Evolutionary conservation across 257 asterid genomes (phyloP).

Genomic region (Nicotiana attenuata): DNA sequence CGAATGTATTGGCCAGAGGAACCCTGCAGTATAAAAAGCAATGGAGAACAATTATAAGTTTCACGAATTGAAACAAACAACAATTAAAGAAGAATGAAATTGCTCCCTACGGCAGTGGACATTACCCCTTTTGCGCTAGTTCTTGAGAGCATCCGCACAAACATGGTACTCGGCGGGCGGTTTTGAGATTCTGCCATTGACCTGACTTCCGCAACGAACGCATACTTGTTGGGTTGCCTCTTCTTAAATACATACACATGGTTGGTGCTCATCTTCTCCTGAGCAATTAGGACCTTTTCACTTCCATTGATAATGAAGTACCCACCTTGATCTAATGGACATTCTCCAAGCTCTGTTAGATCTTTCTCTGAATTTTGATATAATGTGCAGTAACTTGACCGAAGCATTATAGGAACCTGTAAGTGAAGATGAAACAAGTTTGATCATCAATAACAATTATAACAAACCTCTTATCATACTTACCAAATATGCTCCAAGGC

Average conservation of each 20-base stretch:
- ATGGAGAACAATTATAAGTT: conserved; percentile 6
- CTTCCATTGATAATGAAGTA: conserved; percentile 94
- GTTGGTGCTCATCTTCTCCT: conserved; percentile 99
- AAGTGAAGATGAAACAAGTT: conserved; percentile 7
- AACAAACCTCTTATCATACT: not conserved
- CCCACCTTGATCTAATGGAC: conserved; percentile 97
- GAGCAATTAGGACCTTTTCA: conserved; percentile 97
- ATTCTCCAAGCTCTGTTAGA: conserved; percentile 97
- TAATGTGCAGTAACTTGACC: conserved; percentile 92
- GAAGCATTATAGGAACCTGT: conserved; percentile 94
- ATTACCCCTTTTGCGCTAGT: conserved; percentile 97
- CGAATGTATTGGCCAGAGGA: conserved; percentile 97
- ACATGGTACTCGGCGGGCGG: conserved; percentile 96
- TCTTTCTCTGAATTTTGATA: conserved; percentile 95
- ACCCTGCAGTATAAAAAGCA: conserved; percentile 49
- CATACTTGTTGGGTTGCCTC: conserved; percentile 99
- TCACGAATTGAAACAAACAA: not conserved
- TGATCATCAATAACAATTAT: not conserved
- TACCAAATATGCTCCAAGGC: not conserved
- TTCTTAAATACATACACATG: conserved; percentile 95
- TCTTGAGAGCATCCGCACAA: conserved; percentile 96
- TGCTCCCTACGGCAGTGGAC: not conserved
- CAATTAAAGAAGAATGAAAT: not conserved
- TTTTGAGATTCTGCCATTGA: conserved; percentile 97
- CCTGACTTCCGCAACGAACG: conserved; percentile 85